Evolutionary conservation across 805 yeast genomes (phyloP), one percentile per base, ranked within the genome.

Genomic region (Naumovozyma dairenensis): DNA sequence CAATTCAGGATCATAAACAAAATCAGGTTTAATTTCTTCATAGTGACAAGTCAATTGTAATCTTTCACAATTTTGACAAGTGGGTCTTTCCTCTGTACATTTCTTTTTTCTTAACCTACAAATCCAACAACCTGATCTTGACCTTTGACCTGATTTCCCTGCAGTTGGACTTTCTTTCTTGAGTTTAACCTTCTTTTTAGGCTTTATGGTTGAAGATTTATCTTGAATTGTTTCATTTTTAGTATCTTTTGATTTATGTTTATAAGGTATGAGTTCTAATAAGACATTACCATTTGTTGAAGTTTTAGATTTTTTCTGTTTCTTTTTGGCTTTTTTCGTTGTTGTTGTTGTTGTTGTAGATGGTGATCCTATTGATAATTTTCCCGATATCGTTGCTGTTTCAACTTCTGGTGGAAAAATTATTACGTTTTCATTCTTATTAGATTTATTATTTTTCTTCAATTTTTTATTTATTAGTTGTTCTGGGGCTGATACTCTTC

Each of bases 81-180:
- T 46, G 1, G 87, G 86, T 42, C 62, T 66, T 38, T 72, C 73
- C 46, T 74, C 84, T 1, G 82, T 71, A 48, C 89, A 80, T 43
- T 77, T 72, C 52, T 80, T 80, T 43, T 82, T 76, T 25, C 92
- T 65, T 13, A 78, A 55, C 37, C 87, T 58, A 50, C 89, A 80
- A 5, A 83, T 80, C 89, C 89, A 80, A 49, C 92, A 80, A 0
- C 87, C 87, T 20, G 62, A 62, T 39, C 68, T 69, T 1, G 77
- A 71, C 31, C 79, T 55, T 16, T 61, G 50, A 7, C 53, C 49
- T 29, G 33, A 42, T 39, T 34, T 42, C 44, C 20, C 42, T 39
- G 19, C 33, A 21, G 19, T 47, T 2, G 51, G 49, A 2, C 48
- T 6, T 10, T 26, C 29, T 26, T 26, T 10, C n/a, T 21, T 8